These are phyloP conservation scores for Oryza australiensis DNA, from an alignment of 176 grass and related monocot genomes.

Conservation along the genomic window DNA sequence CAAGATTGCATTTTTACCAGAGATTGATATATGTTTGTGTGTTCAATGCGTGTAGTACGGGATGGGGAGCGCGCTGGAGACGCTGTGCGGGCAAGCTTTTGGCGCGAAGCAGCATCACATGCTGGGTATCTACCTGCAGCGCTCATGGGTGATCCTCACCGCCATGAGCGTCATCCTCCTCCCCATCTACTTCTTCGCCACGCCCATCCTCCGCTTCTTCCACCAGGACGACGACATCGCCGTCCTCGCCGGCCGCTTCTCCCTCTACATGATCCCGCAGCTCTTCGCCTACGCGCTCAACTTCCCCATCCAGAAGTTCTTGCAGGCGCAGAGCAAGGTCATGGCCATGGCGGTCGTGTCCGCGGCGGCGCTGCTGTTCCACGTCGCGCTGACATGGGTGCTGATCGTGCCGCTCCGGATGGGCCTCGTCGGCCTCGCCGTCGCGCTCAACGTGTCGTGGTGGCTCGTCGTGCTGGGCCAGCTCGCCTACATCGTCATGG, in stretches of 20 bases:
- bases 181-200: conserved; percentile 60
- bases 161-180: conserved; percentile 40
- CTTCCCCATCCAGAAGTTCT: conserved; percentile 81
- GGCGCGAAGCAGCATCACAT: conserved; percentile 51
- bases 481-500: conserved; percentile 62
- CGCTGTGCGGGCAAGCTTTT: conserved; percentile 64
- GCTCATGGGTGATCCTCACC: conserved; percentile 55
- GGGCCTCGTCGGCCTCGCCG: conserved; percentile 65
- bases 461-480: conserved; percentile 69
- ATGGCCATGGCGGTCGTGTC: conserved; percentile 69
- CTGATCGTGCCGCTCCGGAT: conserved; percentile 51
- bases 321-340: conserved; percentile 75
- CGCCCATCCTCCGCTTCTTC: conserved; percentile 55
- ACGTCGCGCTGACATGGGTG: conserved; percentile 64
- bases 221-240: conserved; percentile 62
- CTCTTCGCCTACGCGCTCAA: conserved; percentile 64
- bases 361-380: conserved; percentile 40
- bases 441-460: conserved; percentile 75
- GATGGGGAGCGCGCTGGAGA: conserved; percentile 75
- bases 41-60: conserved; percentile 11
- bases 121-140: conserved; percentile 70
- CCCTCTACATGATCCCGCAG: conserved; percentile 76
- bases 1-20: too few relatives aligned
- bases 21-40: too few relatives aligned
- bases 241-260: conserved; percentile 32